Evolutionary conservation across 169 alveolate genomes (phyloP), one percentile per base, ranked within the genome.

Genomic region (Plasmodium cynomolgi): DNA sequence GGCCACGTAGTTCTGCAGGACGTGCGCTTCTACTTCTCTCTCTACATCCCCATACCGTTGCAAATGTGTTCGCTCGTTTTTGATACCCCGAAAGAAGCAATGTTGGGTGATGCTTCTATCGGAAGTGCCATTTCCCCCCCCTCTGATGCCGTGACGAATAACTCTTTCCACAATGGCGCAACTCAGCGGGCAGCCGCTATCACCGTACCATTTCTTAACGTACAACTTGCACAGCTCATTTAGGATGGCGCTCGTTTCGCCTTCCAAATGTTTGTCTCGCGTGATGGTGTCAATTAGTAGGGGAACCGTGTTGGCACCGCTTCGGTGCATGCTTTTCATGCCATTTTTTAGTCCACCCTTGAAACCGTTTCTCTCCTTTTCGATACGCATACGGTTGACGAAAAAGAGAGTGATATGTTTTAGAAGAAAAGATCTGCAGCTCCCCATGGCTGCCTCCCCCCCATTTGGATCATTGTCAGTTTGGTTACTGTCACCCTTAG

Each of bases 181-280:
- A 34, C 82, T 74, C 26, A 90, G 15, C 8, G 56, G 50, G 26
- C n/a, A 37, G 31, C 47, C 34, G 26, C 62, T 75, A n/a, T 68
- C 81, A 2, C 33, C 23, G 34, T 90, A 79, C 23, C 81, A 39
- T 29, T 37, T 80, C 5, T 47, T 90, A 37, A 47, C 20, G 13
- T 79, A 80, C 26, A 90, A 54, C 33, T 62, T 62, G 29, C 88
- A 90, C 80, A 90, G 68, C 54, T 79, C 73, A 37, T 90, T 90
- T 58, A 31, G 44, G 29, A 41, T 29, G 11, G 5, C 74, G 29
- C 33, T 26, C 15, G 17, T 58, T 41, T 80, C 26, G 20, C 3
- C 81, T 56, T 79, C 50, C 73, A 74, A 15, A 41, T 13, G 20
- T 44, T 79, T 68, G 34, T 80, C 83, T 62, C 34, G 20, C 56